phyloP scores from a whole-genome alignment of 2,329 filamentous ascomycete species.

The Fusarium sambucinum region DNA sequence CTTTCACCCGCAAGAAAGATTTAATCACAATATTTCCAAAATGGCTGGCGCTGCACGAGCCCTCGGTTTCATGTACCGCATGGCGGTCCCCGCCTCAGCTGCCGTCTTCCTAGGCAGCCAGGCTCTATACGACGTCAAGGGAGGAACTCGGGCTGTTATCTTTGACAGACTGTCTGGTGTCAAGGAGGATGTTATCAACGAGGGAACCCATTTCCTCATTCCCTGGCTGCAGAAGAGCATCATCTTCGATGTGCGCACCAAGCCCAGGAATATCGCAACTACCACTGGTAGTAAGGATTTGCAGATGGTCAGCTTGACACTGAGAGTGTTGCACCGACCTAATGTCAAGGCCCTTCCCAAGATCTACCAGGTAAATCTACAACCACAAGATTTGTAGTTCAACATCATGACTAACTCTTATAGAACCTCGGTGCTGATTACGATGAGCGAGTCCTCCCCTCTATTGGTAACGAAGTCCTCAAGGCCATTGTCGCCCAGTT shows the following conservation, averaged over 20 bases:
- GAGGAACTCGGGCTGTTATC: constrained; percentile 94
- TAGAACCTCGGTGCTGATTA: constrained; percentile 98
- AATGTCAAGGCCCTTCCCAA: constrained; percentile 93
- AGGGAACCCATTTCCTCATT: constrained; percentile 96
- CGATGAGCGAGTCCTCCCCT: constrained; percentile 97
- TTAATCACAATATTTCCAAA: constrained; percentile 29
- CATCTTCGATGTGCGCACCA: constrained; percentile 96
- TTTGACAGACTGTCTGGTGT: constrained; percentile 95
- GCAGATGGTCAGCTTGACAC: constrained; percentile 99
- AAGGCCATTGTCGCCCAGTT: constrained; percentile 99
- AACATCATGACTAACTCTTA: constrained; percentile 23
- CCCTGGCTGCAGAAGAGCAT: constrained; percentile 97
- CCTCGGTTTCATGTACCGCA: constrained; percentile 72
- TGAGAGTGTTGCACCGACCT: constrained; percentile 93
- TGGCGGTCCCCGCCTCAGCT: constrained; percentile 79
- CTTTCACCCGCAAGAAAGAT: constrained; percentile 6
- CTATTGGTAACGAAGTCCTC: constrained; percentile 99
- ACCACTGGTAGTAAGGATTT: constrained; percentile 98
- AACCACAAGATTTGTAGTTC: background rate
- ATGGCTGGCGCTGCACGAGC: constrained; percentile 69
- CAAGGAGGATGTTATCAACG: constrained; percentile 90
- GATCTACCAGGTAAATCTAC: constrained; percentile 87
- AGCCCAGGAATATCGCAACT: constrained; percentile 96
- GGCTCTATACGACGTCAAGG: constrained; percentile 96
- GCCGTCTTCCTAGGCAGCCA: constrained; percentile 77